Evolutionary conservation across 331 rosid species (phyloP), one percentile per base, ranked within the genome.

Genomic region (Telfairia occidentalis): DNA sequence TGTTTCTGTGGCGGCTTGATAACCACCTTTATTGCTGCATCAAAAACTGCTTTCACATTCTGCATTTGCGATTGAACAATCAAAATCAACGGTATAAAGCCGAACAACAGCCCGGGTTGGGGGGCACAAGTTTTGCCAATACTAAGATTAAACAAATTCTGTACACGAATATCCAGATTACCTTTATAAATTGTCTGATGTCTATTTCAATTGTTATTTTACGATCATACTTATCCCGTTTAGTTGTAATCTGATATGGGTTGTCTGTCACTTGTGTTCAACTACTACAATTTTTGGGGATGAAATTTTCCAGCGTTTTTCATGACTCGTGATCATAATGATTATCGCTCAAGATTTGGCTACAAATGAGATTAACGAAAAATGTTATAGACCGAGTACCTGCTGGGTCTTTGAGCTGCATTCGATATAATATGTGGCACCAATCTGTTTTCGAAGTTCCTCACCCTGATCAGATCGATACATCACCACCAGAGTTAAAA

Each of bases 391-490:
- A 4, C 5, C 0, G 43, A 71, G 30, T 76, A 85, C 98, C 96
- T 94, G 98, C 89, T 94, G 98, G 75, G 98, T 91, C 85, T 94
- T 94, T 73, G 98, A 94, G 84, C 98, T 94, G 87, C 98, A 94
- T 76, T 94, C 98, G 35, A 91, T 81, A 16, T 94, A 94, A 81
- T 83, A 89, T 29, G 86, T 74, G 40, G 97, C 96, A 50, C 97
- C 98, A 50, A 94, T 94, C 78, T 91, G 91, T 77, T 86, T 91
- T n/a, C 96, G 92, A 49, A 94, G 96, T 85, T 94, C 98, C 85
- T 94, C 98, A 0, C 98, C 98, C 98, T 92, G 75, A 73, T 67
- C 54, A 78, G 21, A 78, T 46, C 30, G 76, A 77, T 53, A 50
- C 69, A 71, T 63, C 6, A 49, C 18, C 40, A 49, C 78, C 58